Conservation (phyloP, 2,329 filamentous ascomycete species). For the Arthrobotrys iridis region DNA sequence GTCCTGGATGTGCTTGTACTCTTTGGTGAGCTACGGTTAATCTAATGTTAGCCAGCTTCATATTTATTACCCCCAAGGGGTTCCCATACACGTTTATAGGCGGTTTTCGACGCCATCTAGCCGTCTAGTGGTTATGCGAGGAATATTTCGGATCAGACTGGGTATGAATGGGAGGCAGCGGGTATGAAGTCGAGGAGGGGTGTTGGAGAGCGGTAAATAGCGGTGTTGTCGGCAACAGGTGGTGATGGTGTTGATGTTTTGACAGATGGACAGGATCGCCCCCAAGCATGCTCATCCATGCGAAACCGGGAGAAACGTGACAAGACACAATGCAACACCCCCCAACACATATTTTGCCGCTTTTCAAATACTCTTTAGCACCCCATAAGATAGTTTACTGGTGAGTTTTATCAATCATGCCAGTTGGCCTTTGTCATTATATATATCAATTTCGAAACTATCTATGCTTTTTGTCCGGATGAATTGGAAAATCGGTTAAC, state of each 20-base stretch:
- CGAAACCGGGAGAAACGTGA: constrained; percentile 16
- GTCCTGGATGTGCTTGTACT: constrained; percentile 73
- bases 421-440: too few relatives aligned
- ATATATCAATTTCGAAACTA: too few relatives aligned
- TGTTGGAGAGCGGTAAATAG: background rate
- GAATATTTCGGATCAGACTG: background rate
- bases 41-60: constrained; percentile 20
- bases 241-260: constrained; percentile 25
- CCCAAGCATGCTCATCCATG: background rate
- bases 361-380: too few relatives aligned
- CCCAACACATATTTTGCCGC: constrained; percentile 4
- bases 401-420: too few relatives aligned
- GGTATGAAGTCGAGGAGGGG: background rate
- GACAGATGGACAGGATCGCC: constrained; percentile 18
- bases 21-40: constrained; percentile 67
- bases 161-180: background rate
- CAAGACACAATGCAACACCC: background rate
- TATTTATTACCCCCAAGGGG: constrained; percentile 36
- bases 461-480: too few relatives aligned
- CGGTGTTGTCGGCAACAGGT: background rate
- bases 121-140: background rate
- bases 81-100: constrained; percentile 56
- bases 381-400: too few relatives aligned
- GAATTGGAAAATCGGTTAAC: too few relatives aligned
- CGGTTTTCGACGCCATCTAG: constrained; percentile 57